Base-by-base conservation (phyloP, 78 protist genomes). In the Chrysochromulina tobinii region DNA sequence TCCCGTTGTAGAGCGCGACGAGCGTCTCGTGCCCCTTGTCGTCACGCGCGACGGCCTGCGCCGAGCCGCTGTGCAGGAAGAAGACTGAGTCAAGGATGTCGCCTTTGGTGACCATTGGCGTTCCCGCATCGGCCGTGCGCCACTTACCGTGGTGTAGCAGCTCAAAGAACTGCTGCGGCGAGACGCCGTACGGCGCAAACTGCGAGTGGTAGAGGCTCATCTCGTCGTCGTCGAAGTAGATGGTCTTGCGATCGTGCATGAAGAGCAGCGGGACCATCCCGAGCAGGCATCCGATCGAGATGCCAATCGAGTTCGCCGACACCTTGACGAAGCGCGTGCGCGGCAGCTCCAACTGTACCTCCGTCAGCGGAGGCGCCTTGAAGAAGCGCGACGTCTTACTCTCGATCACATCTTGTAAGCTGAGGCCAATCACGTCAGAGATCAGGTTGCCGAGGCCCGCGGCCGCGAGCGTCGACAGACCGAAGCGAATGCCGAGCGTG, bases 381-480 rank as follows among this genome's bases (percentile, higher is more conserved):
- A 66, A 20, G 8, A 66, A 4, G 27, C 72, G 72, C 8, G 72
- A 8, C 27, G 27, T 17, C 72, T 6, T 20, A 20, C 9, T 38
- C 85, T 77, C 85, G 57, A 77, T 85, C 21, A 4, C 11, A 12
- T 68, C 91, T 4, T 81, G 83, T 8, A 88, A 5, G 27, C 91
- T 23, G 57, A 64, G 17, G 21, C 91, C 91, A 4, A 21, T 5
- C 7, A 88, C 91, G 48, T 88, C 91, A 0, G 53, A 20, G 75
- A 88, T 88, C 8, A 68, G 55, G 48, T 88, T 87, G 25, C 90
- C 89, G 8, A 48, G 38, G 38, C 81, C 81, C 9, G 87, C 93
- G 25, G 93, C 93, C 8, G 89, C 93, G 23, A 90, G 58, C 25
- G 93, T 90, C 20, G 93, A 77, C 27, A 77, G 23, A 23, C 93